Base-by-base conservation (phyloP, 495 filamentous ascomycete species). In the Hypoxylon subgilvum region DNA sequence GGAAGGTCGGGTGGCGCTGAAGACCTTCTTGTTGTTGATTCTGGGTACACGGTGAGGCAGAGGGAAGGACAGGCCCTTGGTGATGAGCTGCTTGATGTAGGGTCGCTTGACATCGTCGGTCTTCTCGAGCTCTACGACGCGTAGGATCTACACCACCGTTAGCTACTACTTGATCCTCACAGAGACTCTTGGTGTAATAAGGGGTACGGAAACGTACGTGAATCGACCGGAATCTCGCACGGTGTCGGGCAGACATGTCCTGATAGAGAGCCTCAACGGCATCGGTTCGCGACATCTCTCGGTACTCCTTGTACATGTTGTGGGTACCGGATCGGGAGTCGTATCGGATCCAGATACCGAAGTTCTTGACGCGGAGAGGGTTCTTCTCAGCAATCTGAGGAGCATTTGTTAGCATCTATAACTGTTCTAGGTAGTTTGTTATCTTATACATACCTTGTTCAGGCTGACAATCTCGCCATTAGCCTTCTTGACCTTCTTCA, bases 271-370 rank as follows among this genome's bases (percentile, higher is more conserved):
- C 82, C 80, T 97, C 90, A 59, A 98, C 94, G 60, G 94, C 94
- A 57, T 91, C 93, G 61, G 86, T 88, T 76, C 94, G 85, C 72
- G 89, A 92, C 83, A 96, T 89, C 85, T 97, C 94, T 74, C 94
- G 89, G 86, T 97, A 97, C 84, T 98, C 94, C 85, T 97, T 97
- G 90, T 98, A 98, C 94, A 98, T 98, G 87, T 98, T 98, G 90
- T 98, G 94, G 67, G 95, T 98, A 68, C 94, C 94, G 68, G 95
- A 97, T 79, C 94, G 94, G 45, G 95, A 97, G 81, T 98, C 92
- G 83, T 98, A 98, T 72, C 94, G 93, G 81, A 98, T 88, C 94
- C 94, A 98, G 85, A 98, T 90, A 77, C 94, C 94, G 80, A 97
- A 97, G 88, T 96, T 97, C 91, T 98, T 98, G 84, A 98, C 92